These are phyloP conservation scores for Tulasnella sp. DNA, from an alignment of 768 basidiomycete genomes.

Conservation along the genomic window DNA sequence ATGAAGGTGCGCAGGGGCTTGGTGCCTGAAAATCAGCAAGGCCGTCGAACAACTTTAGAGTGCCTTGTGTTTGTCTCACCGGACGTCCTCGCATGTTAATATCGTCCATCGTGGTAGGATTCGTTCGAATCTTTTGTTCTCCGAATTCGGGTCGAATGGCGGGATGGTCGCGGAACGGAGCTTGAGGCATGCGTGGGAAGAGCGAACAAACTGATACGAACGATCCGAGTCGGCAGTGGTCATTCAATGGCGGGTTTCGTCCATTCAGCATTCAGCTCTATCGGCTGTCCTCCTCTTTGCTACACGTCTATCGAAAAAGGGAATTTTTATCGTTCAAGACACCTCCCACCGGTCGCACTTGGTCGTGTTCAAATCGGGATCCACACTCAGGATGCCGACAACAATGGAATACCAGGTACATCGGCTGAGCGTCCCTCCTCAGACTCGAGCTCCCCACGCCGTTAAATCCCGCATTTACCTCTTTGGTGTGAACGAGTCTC, in stretches of 20 bases:
- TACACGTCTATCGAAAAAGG: not conserved
- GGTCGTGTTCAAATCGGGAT: not conserved
- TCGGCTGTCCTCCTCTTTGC: not conserved
- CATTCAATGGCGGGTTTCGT: not conserved
- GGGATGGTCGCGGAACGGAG: not conserved
- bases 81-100: not conserved
- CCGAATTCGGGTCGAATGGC: not conserved
- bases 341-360: not conserved
- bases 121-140: not conserved
- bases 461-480: not conserved
- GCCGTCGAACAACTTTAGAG: not conserved
- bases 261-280: too few relatives aligned
- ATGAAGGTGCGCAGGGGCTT: not conserved
- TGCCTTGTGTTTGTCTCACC: not conserved
- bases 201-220: not conserved
- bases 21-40: conserved; percentile 5
- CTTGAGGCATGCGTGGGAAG: not conserved
- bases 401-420: conserved; percentile 4
- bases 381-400: not conserved
- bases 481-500: not conserved
- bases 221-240: too few relatives aligned
- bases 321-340: not conserved
- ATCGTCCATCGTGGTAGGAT: not conserved
- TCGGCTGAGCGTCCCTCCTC: not conserved
- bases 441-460: not conserved